phyloP scores from a whole-genome alignment of 805 yeast species.

The Candida mattraensis region DNA sequence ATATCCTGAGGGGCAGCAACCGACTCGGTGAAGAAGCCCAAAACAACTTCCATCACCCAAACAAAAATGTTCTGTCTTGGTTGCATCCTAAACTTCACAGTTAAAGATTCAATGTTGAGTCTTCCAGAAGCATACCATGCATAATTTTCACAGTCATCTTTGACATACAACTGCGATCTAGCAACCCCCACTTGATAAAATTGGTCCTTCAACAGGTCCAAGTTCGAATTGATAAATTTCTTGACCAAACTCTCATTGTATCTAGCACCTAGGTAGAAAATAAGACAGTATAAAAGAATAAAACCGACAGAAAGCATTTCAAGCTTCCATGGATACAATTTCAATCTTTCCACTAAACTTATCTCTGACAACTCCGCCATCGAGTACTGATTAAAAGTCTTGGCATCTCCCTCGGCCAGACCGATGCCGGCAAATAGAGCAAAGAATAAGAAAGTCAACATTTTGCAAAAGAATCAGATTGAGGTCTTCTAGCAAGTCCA shows the following conservation, averaged over 20 bases:
- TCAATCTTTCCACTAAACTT: slow-evolving; percentile 58
- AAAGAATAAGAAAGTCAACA: slow-evolving; percentile 4
- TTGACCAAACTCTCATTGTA: slow-evolving; percentile 59
- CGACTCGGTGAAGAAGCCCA: slow-evolving; percentile 58
- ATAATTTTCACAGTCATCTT: slow-evolving; percentile 64
- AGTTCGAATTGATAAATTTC: slow-evolving; percentile 45
- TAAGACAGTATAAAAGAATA: slow-evolving; percentile 46
- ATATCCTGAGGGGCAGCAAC: slow-evolving; percentile 57
- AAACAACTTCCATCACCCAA: slow-evolving; percentile 59
- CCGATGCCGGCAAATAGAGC: slow-evolving; percentile 5
- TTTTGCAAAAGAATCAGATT: background rate
- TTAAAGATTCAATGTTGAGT: slow-evolving; percentile 63
- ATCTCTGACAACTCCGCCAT: slow-evolving; percentile 57
- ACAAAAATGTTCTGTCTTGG: slow-evolving; percentile 80
- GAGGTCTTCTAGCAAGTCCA: background rate
- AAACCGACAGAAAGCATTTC: slow-evolving; percentile 60
- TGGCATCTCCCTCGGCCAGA: slow-evolving; percentile 10
- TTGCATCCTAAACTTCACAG: slow-evolving; percentile 60
- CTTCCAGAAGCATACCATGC: slow-evolving; percentile 87
- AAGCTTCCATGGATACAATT: slow-evolving; percentile 70
- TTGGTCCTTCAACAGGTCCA: slow-evolving; percentile 57
- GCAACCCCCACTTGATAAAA: slow-evolving; percentile 77
- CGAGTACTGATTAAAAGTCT: slow-evolving; percentile 30
- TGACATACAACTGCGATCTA: slow-evolving; percentile 44
- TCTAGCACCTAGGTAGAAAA: slow-evolving; percentile 58